Evolutionary conservation across 228 moss, liverwort and hornwort species (phyloP).

Genomic region (Sphagnum fallax): DNA sequence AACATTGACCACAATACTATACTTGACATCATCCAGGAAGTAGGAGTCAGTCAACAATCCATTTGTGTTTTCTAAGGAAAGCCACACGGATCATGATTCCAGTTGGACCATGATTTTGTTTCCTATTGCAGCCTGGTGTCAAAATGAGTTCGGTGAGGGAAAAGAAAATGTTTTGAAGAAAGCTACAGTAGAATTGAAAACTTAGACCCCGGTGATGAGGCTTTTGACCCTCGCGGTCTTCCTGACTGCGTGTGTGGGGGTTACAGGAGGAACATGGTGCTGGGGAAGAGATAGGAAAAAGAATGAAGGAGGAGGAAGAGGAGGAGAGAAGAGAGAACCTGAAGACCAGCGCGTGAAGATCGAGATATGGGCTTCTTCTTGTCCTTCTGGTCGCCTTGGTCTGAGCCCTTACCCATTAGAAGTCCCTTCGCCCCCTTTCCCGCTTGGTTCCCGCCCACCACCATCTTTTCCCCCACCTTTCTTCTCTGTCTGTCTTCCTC

Average conservation of each 20-base stretch:
- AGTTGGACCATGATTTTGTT: not conserved
- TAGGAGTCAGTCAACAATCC: too few relatives aligned
- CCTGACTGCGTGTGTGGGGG: too few relatives aligned
- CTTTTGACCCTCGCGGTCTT: too few relatives aligned
- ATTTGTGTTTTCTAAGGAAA: too few relatives aligned
- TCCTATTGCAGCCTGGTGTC: not conserved
- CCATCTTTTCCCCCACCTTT: conserved; percentile 24
- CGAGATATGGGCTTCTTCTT: conserved; percentile 69
- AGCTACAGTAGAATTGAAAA: too few relatives aligned
- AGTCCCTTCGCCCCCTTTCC: conserved; percentile 58
- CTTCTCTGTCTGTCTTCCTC: not conserved
- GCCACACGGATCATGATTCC: not conserved
- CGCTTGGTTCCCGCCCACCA: conserved; percentile 57
- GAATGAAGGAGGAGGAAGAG: too few relatives aligned
- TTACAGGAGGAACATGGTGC: too few relatives aligned
- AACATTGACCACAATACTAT: too few relatives aligned
- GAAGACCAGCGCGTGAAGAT: conserved; percentile 60
- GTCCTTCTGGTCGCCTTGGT: conserved; percentile 55
- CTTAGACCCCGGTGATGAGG: too few relatives aligned
- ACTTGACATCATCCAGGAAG: too few relatives aligned
- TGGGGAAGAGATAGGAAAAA: too few relatives aligned
- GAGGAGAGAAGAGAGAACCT: conserved; percentile 16
- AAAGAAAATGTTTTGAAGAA: too few relatives aligned
- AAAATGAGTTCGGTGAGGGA: not conserved
- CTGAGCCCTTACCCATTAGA: conserved; percentile 41